Base-by-base conservation (phyloP, 1,284 basidiomycete species). In the Rhodotorula sp. region DNA sequence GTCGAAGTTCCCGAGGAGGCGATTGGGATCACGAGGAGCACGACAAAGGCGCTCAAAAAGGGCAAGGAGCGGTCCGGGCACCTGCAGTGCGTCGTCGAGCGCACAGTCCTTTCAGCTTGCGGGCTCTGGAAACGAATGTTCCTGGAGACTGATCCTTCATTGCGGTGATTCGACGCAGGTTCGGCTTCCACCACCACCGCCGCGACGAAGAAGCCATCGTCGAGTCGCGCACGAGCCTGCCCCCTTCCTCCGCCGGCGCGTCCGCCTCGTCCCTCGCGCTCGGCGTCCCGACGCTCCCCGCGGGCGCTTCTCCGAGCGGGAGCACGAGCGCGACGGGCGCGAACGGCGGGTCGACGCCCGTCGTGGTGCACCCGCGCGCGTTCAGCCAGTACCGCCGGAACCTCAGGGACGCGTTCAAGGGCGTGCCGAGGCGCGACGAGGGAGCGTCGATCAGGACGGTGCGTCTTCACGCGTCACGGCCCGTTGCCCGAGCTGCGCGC, bases 1-100 rank as follows among this genome's bases (percentile, higher is more conserved):
- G 80, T 81, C 19, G 66, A 73, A 8, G 27, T 73, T 55, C 25
- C 44, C 17, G 66, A 71, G 27, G 62, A 58, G 44, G 10, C 16
- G 19, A 14, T 49, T 44, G 52, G 61, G 0, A 50, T 58, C 21
- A 27, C 23, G 12, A 44, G 61, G 44, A 66, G 48, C 21, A 65
- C 64, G 44, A 70, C 66, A n/a, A 62, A 62, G 45, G 58, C 42
- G 57, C 42, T 68, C 23, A 63, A 59, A 23, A 68, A 64, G 52
- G 45, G 44, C 2, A 49, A 53, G 53, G 60, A 61, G 4, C 25
- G 66, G 9, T 16, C 49, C 44, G 60, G 54, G 4, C 66, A 67
- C 21, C 45, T 67, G n/a, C 66, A 67, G 59, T 66, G 45, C 19
- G 65, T 57, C 8, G 23, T 34, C 34, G 34, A 34, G 34, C 34